These are phyloP conservation scores for Hericium rajendrae DNA, from an alignment of 768 basidiomycete genomes.

Conservation along the genomic window DNA sequence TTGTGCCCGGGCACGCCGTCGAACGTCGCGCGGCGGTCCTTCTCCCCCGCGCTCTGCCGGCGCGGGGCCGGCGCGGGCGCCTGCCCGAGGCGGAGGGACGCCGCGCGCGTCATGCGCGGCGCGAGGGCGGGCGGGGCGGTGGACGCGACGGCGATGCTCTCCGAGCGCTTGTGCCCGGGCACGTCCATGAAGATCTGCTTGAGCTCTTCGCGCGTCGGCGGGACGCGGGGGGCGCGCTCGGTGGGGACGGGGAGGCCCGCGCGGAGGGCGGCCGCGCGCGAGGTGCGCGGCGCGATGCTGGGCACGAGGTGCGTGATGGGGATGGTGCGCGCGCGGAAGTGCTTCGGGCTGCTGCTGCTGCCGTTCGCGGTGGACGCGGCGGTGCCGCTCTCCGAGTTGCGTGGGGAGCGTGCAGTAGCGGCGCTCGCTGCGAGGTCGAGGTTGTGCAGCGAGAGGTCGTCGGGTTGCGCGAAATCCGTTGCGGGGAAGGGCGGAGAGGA, in stretches of 20 bases:
- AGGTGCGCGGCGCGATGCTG: constrained; percentile 68
- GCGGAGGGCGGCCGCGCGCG: constrained; percentile 64
- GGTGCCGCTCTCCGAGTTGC: constrained; percentile 19
- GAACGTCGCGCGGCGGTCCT: constrained; percentile 32
- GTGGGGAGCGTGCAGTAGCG: constrained; percentile 33
- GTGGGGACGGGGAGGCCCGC: constrained; percentile 39
- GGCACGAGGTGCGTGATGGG: constrained; percentile 54
- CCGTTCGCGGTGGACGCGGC: constrained; percentile 32
- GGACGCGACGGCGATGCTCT: constrained; percentile 61
- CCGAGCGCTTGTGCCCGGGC: constrained; percentile 71
- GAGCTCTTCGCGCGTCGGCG: constrained; percentile 51
- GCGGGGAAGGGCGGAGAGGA: constrained; percentile 77
- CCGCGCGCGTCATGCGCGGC: constrained; percentile 70
- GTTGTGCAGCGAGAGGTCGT: constrained; percentile 22
- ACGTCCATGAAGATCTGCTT: constrained; percentile 64
- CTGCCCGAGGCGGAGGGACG: constrained; percentile 54
- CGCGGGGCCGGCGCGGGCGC: constrained; percentile 28
- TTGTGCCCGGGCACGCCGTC: constrained; percentile 84
- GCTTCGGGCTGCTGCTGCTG: constrained; percentile 24
- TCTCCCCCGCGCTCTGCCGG: constrained; percentile 26
- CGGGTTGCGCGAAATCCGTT: constrained; percentile 46
- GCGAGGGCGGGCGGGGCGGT: constrained; percentile 63
- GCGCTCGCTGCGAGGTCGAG: constrained; percentile 37
- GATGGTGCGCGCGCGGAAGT: constrained; percentile 59
- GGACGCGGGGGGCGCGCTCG: constrained; percentile 34